phyloP scores from a whole-genome alignment of 1,284 basidiomycete species.

The Moesziomyces parantarcticus region DNA sequence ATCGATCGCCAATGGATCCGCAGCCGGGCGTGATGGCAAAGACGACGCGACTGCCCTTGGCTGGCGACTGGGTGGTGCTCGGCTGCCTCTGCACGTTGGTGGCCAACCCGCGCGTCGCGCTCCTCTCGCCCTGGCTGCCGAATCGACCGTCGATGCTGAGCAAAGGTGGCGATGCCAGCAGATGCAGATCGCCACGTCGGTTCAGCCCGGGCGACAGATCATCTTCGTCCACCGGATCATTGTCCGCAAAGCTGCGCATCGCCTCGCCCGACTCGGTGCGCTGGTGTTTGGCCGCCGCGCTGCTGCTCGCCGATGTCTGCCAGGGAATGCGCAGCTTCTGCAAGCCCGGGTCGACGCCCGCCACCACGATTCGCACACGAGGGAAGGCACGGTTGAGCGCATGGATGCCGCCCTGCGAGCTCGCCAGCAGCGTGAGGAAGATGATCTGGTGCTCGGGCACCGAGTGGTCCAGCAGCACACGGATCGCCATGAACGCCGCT shows the following conservation, averaged over 20 bases:
- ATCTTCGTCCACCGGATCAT: conserved; percentile 29
- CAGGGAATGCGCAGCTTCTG: conserved; percentile 53
- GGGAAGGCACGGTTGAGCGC: conserved; percentile 86
- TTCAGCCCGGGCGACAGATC: conserved; percentile 35
- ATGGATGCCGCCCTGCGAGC: conserved; percentile 80
- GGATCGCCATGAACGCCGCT: conserved; percentile 93
- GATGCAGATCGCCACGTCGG: conserved; percentile 19
- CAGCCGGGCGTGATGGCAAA: conserved; percentile 64
- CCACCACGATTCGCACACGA: conserved; percentile 61
- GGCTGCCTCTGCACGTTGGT: conserved; percentile 9
- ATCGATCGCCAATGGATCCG: conserved; percentile 64
- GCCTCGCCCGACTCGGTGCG: conserved; percentile 5
- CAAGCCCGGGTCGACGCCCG: conserved; percentile 61
- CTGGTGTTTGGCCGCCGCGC: conserved; percentile 9
- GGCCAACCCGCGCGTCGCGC: neutral
- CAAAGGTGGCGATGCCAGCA: conserved; percentile 25
- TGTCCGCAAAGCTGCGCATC: conserved; percentile 1
- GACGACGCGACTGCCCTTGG: conserved; percentile 46
- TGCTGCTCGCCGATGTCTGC: conserved; percentile 12
- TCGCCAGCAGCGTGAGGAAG: conserved; percentile 82
- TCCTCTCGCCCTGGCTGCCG: conserved; percentile 3
- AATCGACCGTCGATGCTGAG: conserved; percentile 20
- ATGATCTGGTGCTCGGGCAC: conserved; percentile 77
- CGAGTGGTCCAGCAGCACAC: conserved; percentile 95
- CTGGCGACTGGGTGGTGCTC: conserved; percentile 11